These are phyloP conservation scores for Collybiopsis confluens DNA, from an alignment of 768 basidiomycete species.

Conservation along the genomic window DNA sequence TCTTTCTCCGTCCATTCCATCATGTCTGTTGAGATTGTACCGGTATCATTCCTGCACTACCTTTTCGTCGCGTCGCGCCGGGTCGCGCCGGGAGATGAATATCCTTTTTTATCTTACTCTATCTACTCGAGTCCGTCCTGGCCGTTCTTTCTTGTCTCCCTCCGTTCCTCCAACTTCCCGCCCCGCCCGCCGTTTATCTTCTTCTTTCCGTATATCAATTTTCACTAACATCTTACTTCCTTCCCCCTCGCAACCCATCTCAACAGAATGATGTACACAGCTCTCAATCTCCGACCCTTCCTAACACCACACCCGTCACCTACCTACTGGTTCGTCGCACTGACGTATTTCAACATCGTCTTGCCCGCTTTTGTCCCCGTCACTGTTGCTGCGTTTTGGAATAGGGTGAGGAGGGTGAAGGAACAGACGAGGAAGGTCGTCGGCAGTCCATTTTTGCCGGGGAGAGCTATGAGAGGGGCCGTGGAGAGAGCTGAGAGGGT, in stretches of 20 bases:
- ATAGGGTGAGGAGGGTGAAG: constrained; percentile 50
- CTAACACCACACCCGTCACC: constrained; percentile 27
- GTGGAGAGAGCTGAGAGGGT: constrained; percentile 37
- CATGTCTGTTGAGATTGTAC: too few relatives aligned
- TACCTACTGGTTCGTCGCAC: constrained; percentile 61
- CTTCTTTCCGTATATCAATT: too few relatives aligned
- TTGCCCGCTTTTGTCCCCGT: constrained; percentile 55
- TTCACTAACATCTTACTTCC: too few relatives aligned
- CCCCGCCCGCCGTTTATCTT: too few relatives aligned
- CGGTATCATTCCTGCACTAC: too few relatives aligned
- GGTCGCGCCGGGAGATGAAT: too few relatives aligned
- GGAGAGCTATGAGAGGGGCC: constrained; percentile 48
- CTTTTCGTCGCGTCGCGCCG: too few relatives aligned
- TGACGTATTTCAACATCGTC: constrained; percentile 63
- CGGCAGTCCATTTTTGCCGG: constrained; percentile 45
- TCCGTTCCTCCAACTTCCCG: too few relatives aligned
- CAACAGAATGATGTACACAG: constrained; percentile 61
- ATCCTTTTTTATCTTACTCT: too few relatives aligned
- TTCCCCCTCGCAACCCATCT: background rate
- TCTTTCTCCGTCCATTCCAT: background rate
- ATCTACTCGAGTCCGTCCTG: too few relatives aligned
- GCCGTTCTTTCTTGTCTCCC: too few relatives aligned
- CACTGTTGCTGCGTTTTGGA: constrained; percentile 44
- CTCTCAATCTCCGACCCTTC: constrained; percentile 58
- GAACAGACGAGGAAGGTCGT: constrained; percentile 45